These are phyloP conservation scores for Scolecobasidium constrictum DNA, from an alignment of 2,329 filamentous ascomycete genomes.

Conservation along the genomic window DNA sequence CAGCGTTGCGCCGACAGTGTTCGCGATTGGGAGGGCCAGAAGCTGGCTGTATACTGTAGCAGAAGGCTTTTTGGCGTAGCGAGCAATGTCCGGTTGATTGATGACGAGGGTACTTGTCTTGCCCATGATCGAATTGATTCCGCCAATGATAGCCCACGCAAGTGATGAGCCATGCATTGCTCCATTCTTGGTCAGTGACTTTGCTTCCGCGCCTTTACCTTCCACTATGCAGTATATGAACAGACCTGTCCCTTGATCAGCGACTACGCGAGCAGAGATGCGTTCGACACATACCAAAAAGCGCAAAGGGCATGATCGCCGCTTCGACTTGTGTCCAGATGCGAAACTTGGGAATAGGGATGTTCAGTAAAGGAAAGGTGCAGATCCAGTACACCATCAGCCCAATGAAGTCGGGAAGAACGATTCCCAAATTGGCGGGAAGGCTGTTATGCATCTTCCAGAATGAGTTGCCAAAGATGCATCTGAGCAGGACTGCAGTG, in stretches of 20 bases:
- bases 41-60: constrained; percentile 12
- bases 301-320: not conserved
- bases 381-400: not conserved
- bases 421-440: not conserved
- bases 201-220: not conserved
- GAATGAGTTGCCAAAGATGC: constrained; percentile 1
- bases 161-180: not conserved
- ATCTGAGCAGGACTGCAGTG: not conserved
- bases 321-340: not conserved
- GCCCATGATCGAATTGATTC: not conserved
- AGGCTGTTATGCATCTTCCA: not conserved
- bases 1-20: constrained; percentile 15
- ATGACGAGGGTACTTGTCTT: not conserved
- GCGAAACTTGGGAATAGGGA: not conserved
- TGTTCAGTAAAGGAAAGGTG: constrained; percentile 1
- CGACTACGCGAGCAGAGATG: not conserved
- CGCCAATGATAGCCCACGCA: constrained; percentile 2
- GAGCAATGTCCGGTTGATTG: constrained; percentile 10
- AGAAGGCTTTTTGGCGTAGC: constrained; percentile 15
- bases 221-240: not conserved
- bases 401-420: not conserved
- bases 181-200: not conserved
- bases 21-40: constrained; percentile 15
- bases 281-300: not conserved
- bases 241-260: not conserved